A percentile compares a stretch with the other conserved stretches of the same genome.
These are phyloP conservation scores for Simmondsia chinensis DNA, from an alignment of 148 eudicot genomes.

Conservation along the genomic window DNA sequence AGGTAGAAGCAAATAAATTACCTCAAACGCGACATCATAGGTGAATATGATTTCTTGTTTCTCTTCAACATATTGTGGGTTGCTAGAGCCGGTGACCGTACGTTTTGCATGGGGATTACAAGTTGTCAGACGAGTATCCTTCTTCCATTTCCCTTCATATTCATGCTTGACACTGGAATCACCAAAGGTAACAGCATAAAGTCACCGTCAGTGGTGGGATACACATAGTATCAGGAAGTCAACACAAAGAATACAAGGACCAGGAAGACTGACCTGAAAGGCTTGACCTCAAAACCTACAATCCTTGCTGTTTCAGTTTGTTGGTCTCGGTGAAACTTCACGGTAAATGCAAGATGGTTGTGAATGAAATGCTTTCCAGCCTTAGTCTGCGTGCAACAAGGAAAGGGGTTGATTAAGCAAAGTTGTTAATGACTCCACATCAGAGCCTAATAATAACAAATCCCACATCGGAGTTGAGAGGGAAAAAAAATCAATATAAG, in stretches of 20 bases:
- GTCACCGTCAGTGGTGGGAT: no score
- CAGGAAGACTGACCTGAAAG: constrained; percentile 6
- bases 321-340: no score
- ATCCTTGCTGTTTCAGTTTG: constrained; percentile 10
- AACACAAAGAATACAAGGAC: neutral
- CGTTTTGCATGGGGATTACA: constrained; percentile 15
- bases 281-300: constrained; percentile 13
- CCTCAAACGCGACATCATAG: constrained; percentile 14
- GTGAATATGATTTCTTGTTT: constrained; percentile 15
- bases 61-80: constrained; percentile 10
- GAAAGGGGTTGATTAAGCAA: no score
- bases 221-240: neutral
- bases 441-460: no score
- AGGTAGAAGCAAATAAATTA: no score
- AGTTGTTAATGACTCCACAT: no score
- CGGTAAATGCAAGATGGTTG: no score
- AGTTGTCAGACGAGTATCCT: constrained; percentile 6
- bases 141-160: constrained; percentile 14
- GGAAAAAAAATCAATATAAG: no score
- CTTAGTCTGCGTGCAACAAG: no score
- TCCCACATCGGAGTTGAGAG: no score
- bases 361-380: no score
- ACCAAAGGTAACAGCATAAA: neutral
- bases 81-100: constrained; percentile 9
- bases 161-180: constrained; percentile 13